Evolutionary conservation across 129 eudicot genomes (phyloP).

Genomic region (Heracleum sosnowskyi): DNA sequence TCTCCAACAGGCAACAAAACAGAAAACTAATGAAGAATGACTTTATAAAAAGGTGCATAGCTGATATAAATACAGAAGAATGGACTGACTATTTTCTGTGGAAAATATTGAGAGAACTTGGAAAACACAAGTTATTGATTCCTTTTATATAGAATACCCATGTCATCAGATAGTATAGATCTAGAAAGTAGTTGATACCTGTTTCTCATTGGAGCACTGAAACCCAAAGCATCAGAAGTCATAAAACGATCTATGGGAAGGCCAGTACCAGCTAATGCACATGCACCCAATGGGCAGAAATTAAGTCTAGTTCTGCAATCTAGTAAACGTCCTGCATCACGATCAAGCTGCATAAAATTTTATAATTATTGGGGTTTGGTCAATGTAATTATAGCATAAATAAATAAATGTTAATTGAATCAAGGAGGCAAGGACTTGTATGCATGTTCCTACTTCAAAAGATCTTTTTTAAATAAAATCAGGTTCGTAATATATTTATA

Average conservation of each 20-base stretch:
- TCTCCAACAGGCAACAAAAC: neutral
- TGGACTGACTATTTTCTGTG: neutral
- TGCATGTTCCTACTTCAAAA: neutral
- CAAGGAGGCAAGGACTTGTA: neutral
- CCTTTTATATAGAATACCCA: neutral
- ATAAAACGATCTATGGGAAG: constrained; percentile 92
- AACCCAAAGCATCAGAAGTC: constrained; percentile 89
- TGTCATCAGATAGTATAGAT: neutral
- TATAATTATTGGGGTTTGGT: constrained; percentile 3
- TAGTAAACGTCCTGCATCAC: constrained; percentile 78
- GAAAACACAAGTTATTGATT: neutral
- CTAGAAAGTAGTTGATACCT: constrained; percentile 34
- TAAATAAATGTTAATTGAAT: too few species aligned
- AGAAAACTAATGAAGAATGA: neutral
- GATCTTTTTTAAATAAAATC: too few species aligned
- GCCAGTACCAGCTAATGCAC: constrained; percentile 98
- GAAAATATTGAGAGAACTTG: neutral
- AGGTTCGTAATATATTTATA: neutral
- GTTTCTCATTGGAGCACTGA: constrained; percentile 92
- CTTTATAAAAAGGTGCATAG: neutral
- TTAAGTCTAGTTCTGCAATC: constrained; percentile 82
- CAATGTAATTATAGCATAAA: neutral
- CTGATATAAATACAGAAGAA: neutral
- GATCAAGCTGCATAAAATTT: constrained; percentile 65
- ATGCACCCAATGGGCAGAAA: constrained; percentile 93